Conservation (phyloP, 495 filamentous ascomycete genomes). For the Penicillium parvum region DNA sequence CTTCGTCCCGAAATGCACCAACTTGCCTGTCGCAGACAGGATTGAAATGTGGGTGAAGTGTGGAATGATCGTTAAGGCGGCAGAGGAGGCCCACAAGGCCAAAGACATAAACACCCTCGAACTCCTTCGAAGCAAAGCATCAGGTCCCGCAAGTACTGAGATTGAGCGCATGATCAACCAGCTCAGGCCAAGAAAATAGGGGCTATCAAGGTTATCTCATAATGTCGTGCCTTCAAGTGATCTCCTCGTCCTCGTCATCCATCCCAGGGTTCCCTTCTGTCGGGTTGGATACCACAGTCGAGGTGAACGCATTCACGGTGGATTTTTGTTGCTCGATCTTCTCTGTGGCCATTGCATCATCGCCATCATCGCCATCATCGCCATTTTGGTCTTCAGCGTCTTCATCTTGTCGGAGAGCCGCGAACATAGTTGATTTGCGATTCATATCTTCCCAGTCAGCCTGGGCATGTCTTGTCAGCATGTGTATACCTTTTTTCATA, state of each 20-base stretch:
- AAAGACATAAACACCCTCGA: constrained; percentile 71
- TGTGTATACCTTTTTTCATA: too few relatives aligned
- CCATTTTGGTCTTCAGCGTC: constrained; percentile 16
- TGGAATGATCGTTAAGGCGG: constrained; percentile 83
- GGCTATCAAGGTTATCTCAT: constrained; percentile 6
- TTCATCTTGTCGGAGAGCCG: constrained; percentile 23
- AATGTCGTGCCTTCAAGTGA: constrained; percentile 32
- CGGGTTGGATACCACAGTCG: constrained; percentile 11
- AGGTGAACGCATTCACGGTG: constrained; percentile 12
- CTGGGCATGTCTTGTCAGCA: constrained; percentile 25
- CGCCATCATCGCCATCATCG: constrained; percentile 24
- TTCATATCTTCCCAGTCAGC: constrained; percentile 43
- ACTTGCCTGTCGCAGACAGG: constrained; percentile 56
- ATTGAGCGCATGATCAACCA: constrained; percentile 60
- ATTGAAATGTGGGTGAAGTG: constrained; percentile 97
- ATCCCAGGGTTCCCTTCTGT: constrained; percentile 20
- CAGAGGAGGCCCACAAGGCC: constrained; percentile 79
- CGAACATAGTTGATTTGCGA: constrained; percentile 29
- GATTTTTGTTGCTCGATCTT: constrained; percentile 18
- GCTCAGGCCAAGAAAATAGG: constrained; percentile 47
- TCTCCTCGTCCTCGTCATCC: constrained; percentile 39
- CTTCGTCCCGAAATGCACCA: constrained; percentile 85
- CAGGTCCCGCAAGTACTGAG: constrained; percentile 50
- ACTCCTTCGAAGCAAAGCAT: constrained; percentile 52
- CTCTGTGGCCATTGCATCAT: constrained; percentile 31